phyloP scores from a whole-genome alignment of 2,329 filamentous ascomycete species.

The Paecilomyces variotii region DNA sequence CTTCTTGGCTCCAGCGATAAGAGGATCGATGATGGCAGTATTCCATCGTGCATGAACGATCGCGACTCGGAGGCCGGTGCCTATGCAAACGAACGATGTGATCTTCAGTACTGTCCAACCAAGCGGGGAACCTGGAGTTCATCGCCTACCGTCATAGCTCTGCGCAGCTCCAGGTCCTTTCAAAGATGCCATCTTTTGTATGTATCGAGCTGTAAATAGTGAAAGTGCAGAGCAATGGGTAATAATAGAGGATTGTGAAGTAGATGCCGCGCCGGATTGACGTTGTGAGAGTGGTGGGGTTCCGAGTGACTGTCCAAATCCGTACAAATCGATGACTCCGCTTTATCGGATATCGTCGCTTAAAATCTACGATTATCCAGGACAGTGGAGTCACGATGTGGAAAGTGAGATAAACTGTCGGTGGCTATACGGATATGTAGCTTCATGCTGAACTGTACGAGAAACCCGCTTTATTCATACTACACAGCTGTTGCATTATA shows the following conservation, averaged over 20 bases:
- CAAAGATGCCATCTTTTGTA: slow-evolving; percentile 43
- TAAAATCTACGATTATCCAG: neutral
- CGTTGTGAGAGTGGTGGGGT: neutral
- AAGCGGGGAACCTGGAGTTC: neutral
- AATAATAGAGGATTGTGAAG: neutral
- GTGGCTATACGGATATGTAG: neutral
- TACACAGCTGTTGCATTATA: neutral
- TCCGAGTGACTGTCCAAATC: neutral
- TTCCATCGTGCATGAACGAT: slow-evolving; percentile 98
- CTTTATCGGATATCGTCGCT: neutral
- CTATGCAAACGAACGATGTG: slow-evolving; percentile 21
- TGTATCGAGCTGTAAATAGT: neutral
- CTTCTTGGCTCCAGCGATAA: slow-evolving; percentile 72
- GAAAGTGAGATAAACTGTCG: neutral
- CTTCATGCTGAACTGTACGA: neutral
- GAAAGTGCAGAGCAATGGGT: neutral
- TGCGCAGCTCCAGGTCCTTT: slow-evolving; percentile 57
- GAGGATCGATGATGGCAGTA: slow-evolving; percentile 71
- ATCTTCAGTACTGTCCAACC: slow-evolving; percentile 1
- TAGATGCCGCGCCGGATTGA: neutral
- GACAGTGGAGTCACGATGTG: neutral
- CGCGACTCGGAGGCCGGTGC: slow-evolving; percentile 73
- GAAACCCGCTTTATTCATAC: neutral
- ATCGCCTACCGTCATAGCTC: slow-evolving; percentile 46
- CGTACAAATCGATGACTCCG: neutral